Base-by-base conservation (phyloP, 1,284 basidiomycete species). In the Pisolithus thermaeus region DNA sequence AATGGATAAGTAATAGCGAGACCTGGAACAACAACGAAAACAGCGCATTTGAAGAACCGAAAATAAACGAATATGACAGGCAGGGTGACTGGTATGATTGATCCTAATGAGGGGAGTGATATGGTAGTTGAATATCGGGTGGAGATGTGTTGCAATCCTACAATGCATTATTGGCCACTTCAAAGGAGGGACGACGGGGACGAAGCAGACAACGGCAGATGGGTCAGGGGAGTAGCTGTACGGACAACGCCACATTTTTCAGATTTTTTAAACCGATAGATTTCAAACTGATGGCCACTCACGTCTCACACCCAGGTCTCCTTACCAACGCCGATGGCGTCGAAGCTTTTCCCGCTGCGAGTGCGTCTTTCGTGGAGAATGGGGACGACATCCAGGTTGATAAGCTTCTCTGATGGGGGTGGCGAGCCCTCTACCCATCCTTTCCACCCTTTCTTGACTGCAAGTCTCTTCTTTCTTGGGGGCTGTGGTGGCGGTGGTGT, bases 351-450 rank as follows among this genome's bases (percentile, higher is more conserved):
- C 50, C 87, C 87, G 59, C 87, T 90, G 53, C 87, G 73, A 16
- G 84, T 84, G 59, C 83, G 77, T 54, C 87, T 71, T 69, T 88
- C 86, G 54, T 76, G 69, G 18, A 81, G 70, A 25, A 79, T 65
- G 20, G 76, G 71, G 47, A 85, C 81, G 52, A 76, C 73, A 62
- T 90, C 81, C 59, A 88, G 77, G 59, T 90, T 90, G 69, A 88
- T 91, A 52, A 88, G 70, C 64, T 84, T 90, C 60, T 83, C 82
- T 22, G 83, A 88, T 7, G 89, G 87, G 45, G 80, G 84, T 7
- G 87, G 84, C 11, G 84, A 87, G 56, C 84, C 85, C 70, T 88
- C 87, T 18, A 89, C 84, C 87, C 87, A 90, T 47, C 87, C 87
- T 70, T 88, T 91, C 81, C 90, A 93, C 38, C 87, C 89, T 63